Evolutionary conservation across 192 early-diverging fungal species (phyloP).

Genomic region (Phycomyces nitens): DNA sequence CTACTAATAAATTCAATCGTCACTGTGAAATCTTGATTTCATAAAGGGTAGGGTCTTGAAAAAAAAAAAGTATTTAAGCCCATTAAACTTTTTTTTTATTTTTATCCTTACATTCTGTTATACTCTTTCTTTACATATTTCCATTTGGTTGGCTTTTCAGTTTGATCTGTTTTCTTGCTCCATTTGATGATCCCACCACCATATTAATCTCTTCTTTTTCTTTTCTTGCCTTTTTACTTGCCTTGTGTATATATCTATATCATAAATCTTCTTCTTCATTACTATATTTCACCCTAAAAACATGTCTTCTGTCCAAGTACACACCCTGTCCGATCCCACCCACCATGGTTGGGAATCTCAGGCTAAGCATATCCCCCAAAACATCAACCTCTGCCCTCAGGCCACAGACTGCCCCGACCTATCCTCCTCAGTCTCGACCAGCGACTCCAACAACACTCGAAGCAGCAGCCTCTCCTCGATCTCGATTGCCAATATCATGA

Average conservation of each 20-base stretch:
- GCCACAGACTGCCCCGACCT: conserved; percentile 7
- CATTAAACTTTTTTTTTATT: background rate
- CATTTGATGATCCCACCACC: background rate
- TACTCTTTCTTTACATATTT: background rate
- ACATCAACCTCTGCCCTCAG: no score
- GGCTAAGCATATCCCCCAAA: no score
- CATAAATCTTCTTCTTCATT: background rate
- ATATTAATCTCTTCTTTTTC: background rate
- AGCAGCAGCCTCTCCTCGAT: background rate
- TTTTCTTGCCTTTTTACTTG: background rate
- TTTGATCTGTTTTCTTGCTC: background rate
- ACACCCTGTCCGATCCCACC: no score
- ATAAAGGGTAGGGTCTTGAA: background rate
- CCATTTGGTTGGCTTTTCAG: no score
- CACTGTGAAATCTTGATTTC: no score
- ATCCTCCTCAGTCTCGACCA: conserved; percentile 17
- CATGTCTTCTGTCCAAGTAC: background rate
- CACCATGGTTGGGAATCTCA: no score
- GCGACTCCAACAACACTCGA: conserved; percentile 4
- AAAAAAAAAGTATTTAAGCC: background rate
- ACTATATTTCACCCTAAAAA: background rate
- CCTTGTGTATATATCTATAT: no score
- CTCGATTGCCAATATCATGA: no score
- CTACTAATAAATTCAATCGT: no score
- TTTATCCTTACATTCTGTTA: background rate